Conservation (phyloP, 2,329 filamentous ascomycete genomes). For the Trichoderma polysporum region DNA sequence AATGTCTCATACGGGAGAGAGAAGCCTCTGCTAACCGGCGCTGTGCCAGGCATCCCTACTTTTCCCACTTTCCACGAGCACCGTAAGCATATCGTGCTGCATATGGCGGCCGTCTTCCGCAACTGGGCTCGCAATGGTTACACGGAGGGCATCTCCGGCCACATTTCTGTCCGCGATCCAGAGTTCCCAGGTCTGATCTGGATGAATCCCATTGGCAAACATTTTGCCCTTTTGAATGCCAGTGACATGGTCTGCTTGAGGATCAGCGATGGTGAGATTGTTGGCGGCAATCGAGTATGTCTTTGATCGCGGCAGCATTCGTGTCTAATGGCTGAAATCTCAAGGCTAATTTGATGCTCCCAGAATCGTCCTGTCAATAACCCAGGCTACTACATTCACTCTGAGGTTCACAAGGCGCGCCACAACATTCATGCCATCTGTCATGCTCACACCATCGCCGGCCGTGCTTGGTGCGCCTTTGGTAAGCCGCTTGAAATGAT, state of each 20-base stretch:
- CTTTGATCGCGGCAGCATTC: not conserved
- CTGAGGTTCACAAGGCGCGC: constrained; percentile 64
- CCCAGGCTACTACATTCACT: constrained; percentile 69
- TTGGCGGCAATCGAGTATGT: constrained; percentile 57
- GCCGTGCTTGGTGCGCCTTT: constrained; percentile 68
- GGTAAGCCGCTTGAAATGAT: constrained; percentile 67
- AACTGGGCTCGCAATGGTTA: constrained; percentile 34
- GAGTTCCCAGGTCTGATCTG: constrained; percentile 62
- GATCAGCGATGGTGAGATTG: constrained; percentile 54
- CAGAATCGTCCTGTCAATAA: constrained; percentile 59
- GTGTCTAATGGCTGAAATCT: not conserved
- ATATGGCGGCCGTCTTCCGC: constrained; percentile 62
- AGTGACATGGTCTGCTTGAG: constrained; percentile 68
- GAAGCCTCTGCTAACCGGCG: not conserved
- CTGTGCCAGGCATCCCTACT: constrained; percentile 40
- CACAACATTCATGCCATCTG: constrained; percentile 65
- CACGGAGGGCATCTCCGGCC: constrained; percentile 41
- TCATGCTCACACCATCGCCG: constrained; percentile 66
- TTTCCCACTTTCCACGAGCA: constrained; percentile 45
- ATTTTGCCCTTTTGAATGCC: constrained; percentile 66
- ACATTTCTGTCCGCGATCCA: constrained; percentile 67
- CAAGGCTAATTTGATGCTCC: not conserved
- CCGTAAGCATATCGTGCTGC: constrained; percentile 62
- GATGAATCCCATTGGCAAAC: constrained; percentile 67
- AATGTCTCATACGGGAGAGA: not conserved